Percentiles rank a stretch among this genome's conserved stretches.
Evolutionary conservation across 257 asterid species (phyloP).

Genomic region (Cruciata laevipes): DNA sequence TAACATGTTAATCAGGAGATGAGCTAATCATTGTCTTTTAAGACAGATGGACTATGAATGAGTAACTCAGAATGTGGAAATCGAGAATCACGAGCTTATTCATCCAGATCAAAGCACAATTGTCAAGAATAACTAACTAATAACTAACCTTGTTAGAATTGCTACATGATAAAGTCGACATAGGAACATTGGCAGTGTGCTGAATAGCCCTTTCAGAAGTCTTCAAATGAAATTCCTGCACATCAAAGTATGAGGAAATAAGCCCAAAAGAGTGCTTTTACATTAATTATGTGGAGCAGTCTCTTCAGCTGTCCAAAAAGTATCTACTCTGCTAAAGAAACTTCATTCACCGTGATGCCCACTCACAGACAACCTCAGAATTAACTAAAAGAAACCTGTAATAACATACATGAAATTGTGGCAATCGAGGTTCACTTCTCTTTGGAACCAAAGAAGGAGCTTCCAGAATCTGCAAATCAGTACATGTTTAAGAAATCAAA

Average conservation of each 20-base stretch:
- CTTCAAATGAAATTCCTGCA: constrained; percentile 81
- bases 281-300: background rate
- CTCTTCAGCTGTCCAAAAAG: background rate
- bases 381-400: background rate
- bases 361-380: background rate
- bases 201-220: constrained; percentile 80
- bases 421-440: constrained; percentile 60
- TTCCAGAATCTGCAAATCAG: constrained; percentile 61
- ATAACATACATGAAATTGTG: constrained; percentile 66
- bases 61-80: background rate
- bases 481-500: constrained; percentile 12
- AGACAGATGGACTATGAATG: background rate
- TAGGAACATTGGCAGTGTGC: constrained; percentile 42
- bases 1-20: background rate
- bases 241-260: constrained; percentile 23
- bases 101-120: constrained; percentile 1
- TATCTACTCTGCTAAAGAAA: background rate
- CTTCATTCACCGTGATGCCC: background rate
- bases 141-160: constrained; percentile 33
- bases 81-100: background rate
- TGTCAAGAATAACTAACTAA: constrained; percentile 1
- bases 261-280: background rate
- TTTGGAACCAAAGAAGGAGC: constrained; percentile 68
- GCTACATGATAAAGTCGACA: constrained; percentile 27
- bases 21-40: background rate